Evolutionary conservation across 768 basidiomycete species (phyloP), one percentile per base, ranked within the genome.

Genomic region (Hydnum rufescens): DNA sequence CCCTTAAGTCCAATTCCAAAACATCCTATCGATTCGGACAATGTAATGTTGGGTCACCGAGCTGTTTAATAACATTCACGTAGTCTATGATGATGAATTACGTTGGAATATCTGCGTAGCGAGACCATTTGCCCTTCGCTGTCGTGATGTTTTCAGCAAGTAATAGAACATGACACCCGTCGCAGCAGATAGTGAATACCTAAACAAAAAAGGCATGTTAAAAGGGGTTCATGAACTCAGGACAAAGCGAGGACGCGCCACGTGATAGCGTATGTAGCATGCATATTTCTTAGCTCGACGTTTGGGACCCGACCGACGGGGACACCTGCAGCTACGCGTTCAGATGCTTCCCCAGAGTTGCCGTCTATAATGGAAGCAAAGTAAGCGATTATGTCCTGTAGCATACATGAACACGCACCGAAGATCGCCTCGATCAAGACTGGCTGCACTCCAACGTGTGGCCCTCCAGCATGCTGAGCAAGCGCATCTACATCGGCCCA

Each of bases 361-460:
- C 89, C 89, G 63, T 86, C 93, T 97, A 60, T 30, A 31, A 49
- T 25, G 51, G 30, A 34, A 32, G 23, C 31, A 3, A 39, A 26
- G 13, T 30, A 26, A 29, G 3, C 16, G 32, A 18, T 18, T 34
- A 57, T 31, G 5, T 22, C 4, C 18, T 8, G 8, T 19, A 31
- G 25, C 51, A 32, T 16, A 32, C 22, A 43, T 3, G 57, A 65
- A 16, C 13, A 47, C 81, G 58, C 54, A 92, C 93, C 79, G 60
- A 92, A 95, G 46, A 95, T 82, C 60, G 84, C 78, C 62, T 99
- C 93, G 3, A 96, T 68, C 55, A 87, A 76, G 0, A 97, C 88
- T 30, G 87, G 83, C 60, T 93, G 90, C 1, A 93, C 80, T 42
- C 72, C 69, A 19, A 74, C 75, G 4, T 67, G 62, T 53, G 78